A percentile compares a stretch with the other conserved stretches of the same genome.
Conservation (phyloP, 768 basidiomycete species). For the Phylloporus sp. region DNA sequence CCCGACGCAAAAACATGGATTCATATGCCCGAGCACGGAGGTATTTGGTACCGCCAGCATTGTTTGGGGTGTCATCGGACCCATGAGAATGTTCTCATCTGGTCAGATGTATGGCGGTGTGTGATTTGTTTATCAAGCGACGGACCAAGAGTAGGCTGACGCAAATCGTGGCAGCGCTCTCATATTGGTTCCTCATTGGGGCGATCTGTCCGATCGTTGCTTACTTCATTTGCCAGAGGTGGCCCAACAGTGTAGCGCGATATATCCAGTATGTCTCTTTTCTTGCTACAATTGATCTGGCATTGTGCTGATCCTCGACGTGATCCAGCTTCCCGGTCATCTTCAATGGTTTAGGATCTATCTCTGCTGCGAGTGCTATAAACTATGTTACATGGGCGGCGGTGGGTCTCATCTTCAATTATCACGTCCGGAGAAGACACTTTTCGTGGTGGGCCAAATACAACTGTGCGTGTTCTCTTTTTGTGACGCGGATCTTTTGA, state of each 20-base stretch:
- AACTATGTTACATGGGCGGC: slow-evolving; percentile 68
- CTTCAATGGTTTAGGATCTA: slow-evolving; percentile 54
- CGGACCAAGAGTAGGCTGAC: neutral
- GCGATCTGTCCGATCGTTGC: slow-evolving; percentile 52
- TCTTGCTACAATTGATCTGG: neutral
- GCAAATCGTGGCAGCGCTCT: slow-evolving; percentile 32
- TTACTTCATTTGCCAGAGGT: slow-evolving; percentile 52
- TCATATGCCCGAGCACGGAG: slow-evolving; percentile 64
- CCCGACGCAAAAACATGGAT: slow-evolving; percentile 38
- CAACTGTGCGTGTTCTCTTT: slow-evolving; percentile 27
- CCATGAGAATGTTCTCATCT: slow-evolving; percentile 59
- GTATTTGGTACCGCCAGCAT: slow-evolving; percentile 79
- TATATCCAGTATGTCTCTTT: slow-evolving; percentile 53
- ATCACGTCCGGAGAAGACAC: slow-evolving; percentile 51
- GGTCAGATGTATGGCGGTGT: slow-evolving; percentile 56
- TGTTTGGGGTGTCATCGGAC: slow-evolving; percentile 82
- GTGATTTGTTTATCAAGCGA: neutral
- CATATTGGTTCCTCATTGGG: slow-evolving; percentile 77
- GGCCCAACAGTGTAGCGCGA: slow-evolving; percentile 56
- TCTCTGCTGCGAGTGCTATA: slow-evolving; percentile 61
- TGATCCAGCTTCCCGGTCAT: slow-evolving; percentile 37
- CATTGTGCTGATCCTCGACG: neutral
- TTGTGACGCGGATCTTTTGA: slow-evolving; percentile 24
- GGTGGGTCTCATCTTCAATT: slow-evolving; percentile 64
- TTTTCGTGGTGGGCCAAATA: slow-evolving; percentile 68